Percentiles rank a stretch among this genome's conserved stretches.
These are phyloP conservation scores for Paxillus ammoniavirescens DNA, from an alignment of 768 basidiomycete species.

Conservation along the genomic window DNA sequence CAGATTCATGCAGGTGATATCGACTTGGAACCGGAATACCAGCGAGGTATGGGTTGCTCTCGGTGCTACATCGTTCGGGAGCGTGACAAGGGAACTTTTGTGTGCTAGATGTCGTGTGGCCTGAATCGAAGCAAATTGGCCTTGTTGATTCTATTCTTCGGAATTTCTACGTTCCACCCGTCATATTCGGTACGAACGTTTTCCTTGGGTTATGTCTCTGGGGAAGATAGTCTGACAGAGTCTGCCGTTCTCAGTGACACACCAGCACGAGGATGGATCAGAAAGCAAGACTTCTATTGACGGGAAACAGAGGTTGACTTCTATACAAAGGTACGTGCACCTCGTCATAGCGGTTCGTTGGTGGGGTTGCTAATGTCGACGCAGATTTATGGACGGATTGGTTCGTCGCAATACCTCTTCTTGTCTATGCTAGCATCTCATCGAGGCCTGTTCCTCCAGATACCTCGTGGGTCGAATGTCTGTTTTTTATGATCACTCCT, in stretches of 20 bases:
- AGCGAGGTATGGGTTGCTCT: slow-evolving; percentile 51
- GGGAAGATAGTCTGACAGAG: neutral
- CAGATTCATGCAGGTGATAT: slow-evolving; percentile 66
- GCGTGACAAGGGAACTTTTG: neutral
- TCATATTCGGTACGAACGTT: slow-evolving; percentile 61
- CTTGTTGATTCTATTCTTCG: slow-evolving; percentile 78
- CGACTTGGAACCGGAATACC: slow-evolving; percentile 74
- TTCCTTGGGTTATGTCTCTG: neutral
- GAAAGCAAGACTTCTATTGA: slow-evolving; percentile 72
- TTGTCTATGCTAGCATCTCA: slow-evolving; percentile 3
- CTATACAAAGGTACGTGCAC: slow-evolving; percentile 57
- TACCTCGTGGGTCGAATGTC: slow-evolving; percentile 46
- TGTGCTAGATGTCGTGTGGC: slow-evolving; percentile 71
- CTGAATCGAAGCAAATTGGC: slow-evolving; percentile 68
- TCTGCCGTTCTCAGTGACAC: slow-evolving; percentile 39
- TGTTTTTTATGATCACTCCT: neutral
- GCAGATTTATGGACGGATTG: slow-evolving; percentile 67
- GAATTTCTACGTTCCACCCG: slow-evolving; percentile 78
- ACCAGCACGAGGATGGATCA: slow-evolving; percentile 55
- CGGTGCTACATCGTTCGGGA: neutral
- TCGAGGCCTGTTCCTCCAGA: slow-evolving; percentile 34
- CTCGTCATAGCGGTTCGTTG: neutral
- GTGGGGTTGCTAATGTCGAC: neutral
- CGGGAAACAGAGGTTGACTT: slow-evolving; percentile 80
- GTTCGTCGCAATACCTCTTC: slow-evolving; percentile 38